Evolutionary conservation across 2,329 filamentous ascomycete genomes (phyloP), one percentile per base, ranked within the genome.

Genomic region (Dactylellina sp.): DNA sequence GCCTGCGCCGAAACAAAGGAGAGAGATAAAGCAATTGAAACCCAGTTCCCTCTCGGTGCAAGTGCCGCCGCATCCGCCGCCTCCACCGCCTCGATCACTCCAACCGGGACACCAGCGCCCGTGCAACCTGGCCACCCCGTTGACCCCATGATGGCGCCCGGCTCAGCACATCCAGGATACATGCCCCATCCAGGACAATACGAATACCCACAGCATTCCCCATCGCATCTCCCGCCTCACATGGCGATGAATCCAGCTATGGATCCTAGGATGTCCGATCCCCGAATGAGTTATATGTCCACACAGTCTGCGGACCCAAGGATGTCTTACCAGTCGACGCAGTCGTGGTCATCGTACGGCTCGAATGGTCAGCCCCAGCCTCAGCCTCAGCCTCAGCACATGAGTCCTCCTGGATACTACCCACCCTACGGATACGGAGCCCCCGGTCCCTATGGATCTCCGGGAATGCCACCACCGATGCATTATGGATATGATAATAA

Each of bases 1-100:
- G 82, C 83, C 68, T 86, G 86, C 72, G 84, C 85, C 0, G 81
- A 84, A 71, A 71, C 82, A 4, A 77, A 82, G 25, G 80, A 81
- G 59, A 77, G 78, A 56, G 75, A 78, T 22, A 14, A 72, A 22
- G 68, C 68, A 2, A 5, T 72, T 39, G 32, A 52, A n/a, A 18
- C 25, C 1, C 68, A 72, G 37, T 72, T 72, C 16, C 68, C 68
- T 0, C 46, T 60, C 42, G 37, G 25, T 18, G 37, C 28, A 28
- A 37, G n/a, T 22, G n/a, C 24, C 32, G 14, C 14, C 40, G 18
- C 44, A 40, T 22, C 16, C 9, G 6, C 25, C 32, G 6, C 24
- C 32, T 4, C 24, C n/a, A 28, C 46, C 11, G 39, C 12, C 7
- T 16, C 56, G 14, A 20, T n/a, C 11, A 20, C 14, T n/a, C 40